Conservation (phyloP, 2,329 filamentous ascomycete species). For the Sporothrix sp. region DNA sequence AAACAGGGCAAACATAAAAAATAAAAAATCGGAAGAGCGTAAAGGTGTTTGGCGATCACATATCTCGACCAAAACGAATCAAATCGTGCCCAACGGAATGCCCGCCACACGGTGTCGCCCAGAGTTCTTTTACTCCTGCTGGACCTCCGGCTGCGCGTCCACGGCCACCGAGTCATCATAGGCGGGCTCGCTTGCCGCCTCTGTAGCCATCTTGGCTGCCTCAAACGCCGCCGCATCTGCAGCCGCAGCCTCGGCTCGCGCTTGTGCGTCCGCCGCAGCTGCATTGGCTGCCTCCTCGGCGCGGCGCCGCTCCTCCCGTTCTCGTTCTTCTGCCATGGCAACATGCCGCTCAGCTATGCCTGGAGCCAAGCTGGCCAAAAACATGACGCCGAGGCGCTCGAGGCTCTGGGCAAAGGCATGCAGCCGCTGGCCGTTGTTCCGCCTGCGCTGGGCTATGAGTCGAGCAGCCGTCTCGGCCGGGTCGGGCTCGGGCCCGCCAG, state of each 20-base stretch:
- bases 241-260: slow-evolving; percentile 27
- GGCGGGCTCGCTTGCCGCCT: background rate
- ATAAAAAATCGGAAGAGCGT: too few relatives aligned
- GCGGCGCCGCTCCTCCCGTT: slow-evolving; percentile 34
- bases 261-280: background rate
- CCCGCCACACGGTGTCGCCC: too few relatives aligned
- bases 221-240: slow-evolving; percentile 22
- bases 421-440: slow-evolving; percentile 39
- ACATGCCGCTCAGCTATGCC: slow-evolving; percentile 58
- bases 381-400: slow-evolving; percentile 52
- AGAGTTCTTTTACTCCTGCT: too few relatives aligned
- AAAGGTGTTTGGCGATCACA: too few relatives aligned
- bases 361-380: slow-evolving; percentile 56
- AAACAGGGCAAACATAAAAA: too few relatives aligned
- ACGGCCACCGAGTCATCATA: background rate
- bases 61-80: too few relatives aligned
- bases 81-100: too few relatives aligned
- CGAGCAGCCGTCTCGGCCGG: slow-evolving; percentile 45
- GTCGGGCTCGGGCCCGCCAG: slow-evolving; percentile 25
- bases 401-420: slow-evolving; percentile 41
- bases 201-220: slow-evolving; percentile 12
- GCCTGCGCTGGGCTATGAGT: slow-evolving; percentile 38
- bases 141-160: background rate
- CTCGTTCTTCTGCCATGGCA: slow-evolving; percentile 44
- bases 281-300: slow-evolving; percentile 30